Evolutionary conservation across 2,329 filamentous ascomycete genomes (phyloP).

Genomic region (Alternaria solani): DNA sequence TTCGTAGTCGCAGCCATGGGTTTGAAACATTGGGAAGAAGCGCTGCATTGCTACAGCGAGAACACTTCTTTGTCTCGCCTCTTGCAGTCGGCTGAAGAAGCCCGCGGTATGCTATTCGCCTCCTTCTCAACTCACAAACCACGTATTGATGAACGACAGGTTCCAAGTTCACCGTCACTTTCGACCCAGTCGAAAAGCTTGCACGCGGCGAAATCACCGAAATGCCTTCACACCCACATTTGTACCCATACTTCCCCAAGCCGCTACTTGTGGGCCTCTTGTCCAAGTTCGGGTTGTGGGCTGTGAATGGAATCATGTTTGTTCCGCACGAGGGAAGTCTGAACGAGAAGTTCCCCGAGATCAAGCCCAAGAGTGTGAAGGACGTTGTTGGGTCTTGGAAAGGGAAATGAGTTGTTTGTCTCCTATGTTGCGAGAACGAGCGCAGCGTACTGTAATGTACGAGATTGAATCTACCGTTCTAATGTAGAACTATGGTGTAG

Average conservation of each 20-base stretch:
- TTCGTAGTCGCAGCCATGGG: constrained; percentile 23
- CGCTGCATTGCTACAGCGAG: constrained; percentile 45
- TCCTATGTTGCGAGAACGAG: not conserved
- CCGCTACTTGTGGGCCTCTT: constrained; percentile 14
- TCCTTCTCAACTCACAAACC: not conserved
- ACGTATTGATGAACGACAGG: not conserved
- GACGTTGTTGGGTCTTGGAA: not conserved
- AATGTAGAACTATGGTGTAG: not conserved
- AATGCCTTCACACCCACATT: constrained; percentile 29
- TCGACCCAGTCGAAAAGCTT: not conserved
- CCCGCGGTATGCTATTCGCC: not conserved
- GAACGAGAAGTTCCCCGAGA: constrained; percentile 24
- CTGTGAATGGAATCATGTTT: constrained; percentile 12
- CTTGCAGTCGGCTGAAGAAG: not conserved
- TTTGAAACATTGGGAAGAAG: constrained; percentile 47
- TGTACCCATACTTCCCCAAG: constrained; percentile 29
- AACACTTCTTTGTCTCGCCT: constrained; percentile 57
- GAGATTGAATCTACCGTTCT: not conserved
- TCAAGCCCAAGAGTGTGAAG: not conserved
- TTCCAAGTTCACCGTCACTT: not conserved
- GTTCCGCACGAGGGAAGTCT: constrained; percentile 16
- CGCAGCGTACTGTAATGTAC: not conserved
- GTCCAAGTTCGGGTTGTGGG: constrained; percentile 24
- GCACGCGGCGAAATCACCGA: not conserved
- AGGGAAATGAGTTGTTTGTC: not conserved